Base-by-base conservation (phyloP, 73 alveolate species). In the Tetrahymena borealis region DNA sequence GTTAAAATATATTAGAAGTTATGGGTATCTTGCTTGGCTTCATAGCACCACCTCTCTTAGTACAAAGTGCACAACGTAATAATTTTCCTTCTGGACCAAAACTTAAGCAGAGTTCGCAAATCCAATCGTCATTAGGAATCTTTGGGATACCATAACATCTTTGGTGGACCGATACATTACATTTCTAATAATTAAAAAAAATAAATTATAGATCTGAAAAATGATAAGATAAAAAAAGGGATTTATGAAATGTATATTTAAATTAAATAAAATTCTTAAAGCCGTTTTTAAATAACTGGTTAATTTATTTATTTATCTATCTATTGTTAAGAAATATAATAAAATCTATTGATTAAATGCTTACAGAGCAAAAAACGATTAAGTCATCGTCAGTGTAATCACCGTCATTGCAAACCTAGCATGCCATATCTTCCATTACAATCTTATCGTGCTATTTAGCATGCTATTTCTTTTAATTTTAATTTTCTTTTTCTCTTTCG, bases 41-140 rank as follows among this genome's bases (percentile, higher is more conserved):
- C 95, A 93, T 93, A 0, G 95, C 95, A 16, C 95, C 95, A 24
- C 95, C 95, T 93, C 78, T 60, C 31, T 42, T 79, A 3, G 95
- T 85, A 41, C 95, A 93, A 0, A 93, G 92, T 18, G 95, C 93
- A 85, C 95, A 93, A 24, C 78, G 90, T 77, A 85, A n/a, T n/a
- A 38, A 85, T 85, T 40, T 93, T 3, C 95, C 95, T 85, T 85
- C 40, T 39, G 40, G 41, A 18, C 95, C 95, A 93, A 93, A 93
- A 85, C 91, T 93, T 16, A 93, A 35, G 32, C 95, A 93, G 7
- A 93, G 38, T 24, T 79, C 93, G 38, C 95, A 93, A 32, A 85
- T 93, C 95, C 93, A 85, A 35, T 60, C 85, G 33, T 93, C 90
- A 28, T 36, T 78, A 39, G 77, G 42, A 4, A 42, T 36, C n/a